A percentile compares a stretch with the other conserved stretches of the same genome.
Conservation (phyloP, 2,329 filamentous ascomycete species). For the Kalaharituber pfeilii region DNA sequence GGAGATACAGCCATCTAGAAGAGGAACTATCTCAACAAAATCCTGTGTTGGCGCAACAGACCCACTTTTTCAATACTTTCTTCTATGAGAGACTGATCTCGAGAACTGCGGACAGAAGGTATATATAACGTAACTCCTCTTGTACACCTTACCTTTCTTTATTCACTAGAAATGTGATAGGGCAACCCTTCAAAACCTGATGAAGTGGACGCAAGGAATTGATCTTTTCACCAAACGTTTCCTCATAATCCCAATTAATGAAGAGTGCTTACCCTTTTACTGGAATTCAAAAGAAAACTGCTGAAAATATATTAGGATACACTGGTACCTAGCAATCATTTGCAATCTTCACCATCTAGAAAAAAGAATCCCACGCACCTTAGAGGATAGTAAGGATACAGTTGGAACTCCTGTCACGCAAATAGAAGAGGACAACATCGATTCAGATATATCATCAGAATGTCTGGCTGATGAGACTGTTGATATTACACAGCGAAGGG, state of each 20-base stretch:
- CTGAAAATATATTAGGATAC: constrained; percentile 29
- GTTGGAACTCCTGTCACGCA: not conserved
- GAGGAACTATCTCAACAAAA: constrained; percentile 38
- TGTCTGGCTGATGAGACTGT: not conserved
- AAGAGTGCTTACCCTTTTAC: constrained; percentile 31
- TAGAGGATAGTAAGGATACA: not conserved
- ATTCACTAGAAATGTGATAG: constrained; percentile 27
- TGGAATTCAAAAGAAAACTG: constrained; percentile 5
- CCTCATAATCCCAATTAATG: constrained; percentile 81
- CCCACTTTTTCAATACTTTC: constrained; percentile 85
- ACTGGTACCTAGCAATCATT: constrained; percentile 94
- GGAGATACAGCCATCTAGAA: constrained; percentile 40
- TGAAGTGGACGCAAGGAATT: constrained; percentile 70
- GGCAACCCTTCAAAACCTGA: constrained; percentile 63
- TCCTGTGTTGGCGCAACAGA: constrained; percentile 41
- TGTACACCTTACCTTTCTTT: constrained; percentile 4
- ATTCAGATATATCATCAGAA: not conserved
- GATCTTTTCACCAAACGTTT: constrained; percentile 78
- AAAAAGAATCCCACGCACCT: constrained; percentile 22
- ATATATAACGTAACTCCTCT: not conserved
- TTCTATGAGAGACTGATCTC: constrained; percentile 62
- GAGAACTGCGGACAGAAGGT: constrained; percentile 13
- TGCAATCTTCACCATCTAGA: constrained; percentile 62
- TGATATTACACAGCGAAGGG: not conserved
- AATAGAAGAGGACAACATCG: not conserved